Evolutionary conservation across 805 yeast species (phyloP).

Genomic region (Kregervanrija delftensis): DNA sequence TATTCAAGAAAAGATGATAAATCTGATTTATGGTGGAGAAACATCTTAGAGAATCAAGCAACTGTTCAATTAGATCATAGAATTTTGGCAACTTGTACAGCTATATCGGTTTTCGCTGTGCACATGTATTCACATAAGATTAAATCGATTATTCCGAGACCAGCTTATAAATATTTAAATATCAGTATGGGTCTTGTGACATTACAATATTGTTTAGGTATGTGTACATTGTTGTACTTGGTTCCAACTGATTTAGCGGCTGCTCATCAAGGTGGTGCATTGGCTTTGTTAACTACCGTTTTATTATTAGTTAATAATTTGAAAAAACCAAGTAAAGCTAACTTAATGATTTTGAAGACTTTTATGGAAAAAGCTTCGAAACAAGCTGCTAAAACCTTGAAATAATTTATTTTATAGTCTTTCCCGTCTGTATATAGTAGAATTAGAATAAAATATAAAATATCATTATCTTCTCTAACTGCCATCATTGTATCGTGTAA

Average conservation of each 20-base stretch:
- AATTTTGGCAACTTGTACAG: constrained; percentile 74
- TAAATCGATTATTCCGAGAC: constrained; percentile 49
- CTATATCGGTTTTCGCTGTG: constrained; percentile 58
- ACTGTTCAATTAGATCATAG: constrained; percentile 93
- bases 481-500: no score
- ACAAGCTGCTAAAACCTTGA: constrained; percentile 7
- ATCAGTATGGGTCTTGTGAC: constrained; percentile 77
- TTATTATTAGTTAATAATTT: constrained; percentile 53
- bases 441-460: no score
- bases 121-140: constrained; percentile 61
- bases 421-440: constrained; percentile 2
- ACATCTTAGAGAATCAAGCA: constrained; percentile 88
- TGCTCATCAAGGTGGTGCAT: constrained; percentile 94
- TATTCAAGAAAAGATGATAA: constrained; percentile 62
- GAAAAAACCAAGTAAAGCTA: constrained; percentile 42
- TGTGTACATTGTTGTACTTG: constrained; percentile 73
- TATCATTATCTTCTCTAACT: no score
- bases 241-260: constrained; percentile 94
- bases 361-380: constrained; percentile 16
- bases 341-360: constrained; percentile 24
- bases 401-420: background rate
- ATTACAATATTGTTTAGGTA: constrained; percentile 81
- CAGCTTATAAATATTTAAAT: constrained; percentile 50
- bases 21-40: constrained; percentile 85
- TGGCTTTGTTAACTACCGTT: constrained; percentile 79